Evolutionary conservation across 164 flowering plant genomes (phyloP).

Genomic region (Aristolochia contorta): DNA sequence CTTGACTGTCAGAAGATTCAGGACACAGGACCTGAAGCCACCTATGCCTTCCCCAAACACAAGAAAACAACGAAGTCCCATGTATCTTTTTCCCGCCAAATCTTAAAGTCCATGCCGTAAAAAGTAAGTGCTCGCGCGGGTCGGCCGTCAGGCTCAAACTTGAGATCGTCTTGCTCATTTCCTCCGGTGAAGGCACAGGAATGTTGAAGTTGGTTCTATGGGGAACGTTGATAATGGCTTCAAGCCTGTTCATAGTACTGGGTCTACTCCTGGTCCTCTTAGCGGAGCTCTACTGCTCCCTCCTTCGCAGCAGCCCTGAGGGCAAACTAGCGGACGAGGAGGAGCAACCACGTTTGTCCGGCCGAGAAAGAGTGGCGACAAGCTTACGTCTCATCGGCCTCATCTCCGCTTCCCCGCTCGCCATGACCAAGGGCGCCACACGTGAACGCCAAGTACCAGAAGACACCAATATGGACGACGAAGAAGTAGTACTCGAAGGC

Average conservation of each 20-base stretch:
- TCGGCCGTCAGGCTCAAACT: not conserved
- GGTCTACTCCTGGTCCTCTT: conserved; percentile 52
- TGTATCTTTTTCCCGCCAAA: conserved; percentile 10
- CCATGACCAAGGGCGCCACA: conserved; percentile 5
- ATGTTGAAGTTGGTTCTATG: conserved; percentile 52
- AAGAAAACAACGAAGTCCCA: not conserved
- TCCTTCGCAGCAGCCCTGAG: conserved; percentile 29
- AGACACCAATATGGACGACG: not conserved
- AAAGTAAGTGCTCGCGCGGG: not conserved
- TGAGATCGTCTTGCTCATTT: not conserved
- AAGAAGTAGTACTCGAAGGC: not conserved
- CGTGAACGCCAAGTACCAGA: not conserved
- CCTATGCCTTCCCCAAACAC: not conserved
- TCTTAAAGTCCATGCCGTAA: not conserved
- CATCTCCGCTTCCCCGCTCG: conserved; percentile 12
- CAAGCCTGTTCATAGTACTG: conserved; percentile 48
- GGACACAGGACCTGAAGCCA: too few relatives aligned
- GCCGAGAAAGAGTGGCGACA: conserved; percentile 3
- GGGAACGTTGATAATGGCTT: conserved; percentile 51
- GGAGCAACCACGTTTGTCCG: conserved; percentile 11
- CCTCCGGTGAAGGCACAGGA: not conserved
- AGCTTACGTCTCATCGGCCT: conserved; percentile 17
- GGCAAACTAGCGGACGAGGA: conserved; percentile 5
- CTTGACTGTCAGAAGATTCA: too few relatives aligned
- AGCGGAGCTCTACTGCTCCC: conserved; percentile 86